A percentile compares a stretch with the other conserved stretches of the same genome.
Conservation (phyloP, 1,139 yeast genomes). For the Lodderomyces jiufengensis region DNA sequence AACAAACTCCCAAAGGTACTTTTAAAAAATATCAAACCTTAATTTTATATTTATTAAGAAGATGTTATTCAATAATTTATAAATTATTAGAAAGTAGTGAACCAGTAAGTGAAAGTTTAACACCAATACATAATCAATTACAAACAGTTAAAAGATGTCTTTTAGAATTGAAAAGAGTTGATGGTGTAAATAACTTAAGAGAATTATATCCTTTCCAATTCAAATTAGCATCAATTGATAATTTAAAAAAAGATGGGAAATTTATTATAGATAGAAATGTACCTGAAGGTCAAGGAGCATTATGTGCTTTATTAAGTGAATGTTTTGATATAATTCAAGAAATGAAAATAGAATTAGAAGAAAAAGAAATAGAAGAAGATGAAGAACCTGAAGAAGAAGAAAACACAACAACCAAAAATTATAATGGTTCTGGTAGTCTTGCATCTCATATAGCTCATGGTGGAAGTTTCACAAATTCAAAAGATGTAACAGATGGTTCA, state of each 20-base stretch:
- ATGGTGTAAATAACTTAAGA: constrained; percentile 80
- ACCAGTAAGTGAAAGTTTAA: constrained; percentile 90
- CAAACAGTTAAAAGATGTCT: constrained; percentile 87
- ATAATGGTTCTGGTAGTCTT: neutral
- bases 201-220: constrained; percentile 94
- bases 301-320: constrained; percentile 85
- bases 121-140: constrained; percentile 88
- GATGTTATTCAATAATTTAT: constrained; percentile 87
- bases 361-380: constrained; percentile 42
- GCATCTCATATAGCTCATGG: constrained; percentile 9
- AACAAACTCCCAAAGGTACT: constrained; percentile 5
- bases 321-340: constrained; percentile 93
- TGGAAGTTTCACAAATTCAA: constrained; percentile 15
- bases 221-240: constrained; percentile 86
- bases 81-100: constrained; percentile 87
- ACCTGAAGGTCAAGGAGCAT: constrained; percentile 96
- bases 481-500: constrained; percentile 18
- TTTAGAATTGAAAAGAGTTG: constrained; percentile 84
- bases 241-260: constrained; percentile 83
- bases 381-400: constrained; percentile 15
- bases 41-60: constrained; percentile 72
- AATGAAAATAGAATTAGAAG: constrained; percentile 82
- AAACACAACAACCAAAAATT: constrained; percentile 10
- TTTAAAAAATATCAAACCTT: constrained; percentile 53
- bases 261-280: constrained; percentile 82